Base-by-base conservation (phyloP, 495 filamentous ascomycete species). In the Lichina pygmaea region DNA sequence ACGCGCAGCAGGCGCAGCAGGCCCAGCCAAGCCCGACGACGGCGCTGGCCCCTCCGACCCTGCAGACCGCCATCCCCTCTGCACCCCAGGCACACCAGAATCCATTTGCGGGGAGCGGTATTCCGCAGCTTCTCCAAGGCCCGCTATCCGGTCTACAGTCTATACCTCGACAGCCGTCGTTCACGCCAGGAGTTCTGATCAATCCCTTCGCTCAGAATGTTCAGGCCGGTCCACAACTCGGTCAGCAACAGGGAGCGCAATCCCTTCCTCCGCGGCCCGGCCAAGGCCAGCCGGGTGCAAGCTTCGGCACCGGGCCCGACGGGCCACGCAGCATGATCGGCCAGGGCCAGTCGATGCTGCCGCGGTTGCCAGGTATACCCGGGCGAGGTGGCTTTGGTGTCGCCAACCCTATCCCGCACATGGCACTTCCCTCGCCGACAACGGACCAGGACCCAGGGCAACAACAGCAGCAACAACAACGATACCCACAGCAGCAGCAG, bases 401-500 rank as follows among this genome's bases (percentile, higher is more conserved):
- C 24, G 43, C 43, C 41, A 48, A 43, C 11, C 24, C 41, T 6
- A 36, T 34, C 24, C 13, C n/a, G 34, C 11, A 43, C 37, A 39
- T 47, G 36, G 24, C 13, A 31, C 7, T 36, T 47, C 15, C 43
- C 32, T n/a, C 36, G 36, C n/a, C 33, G 48, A 6, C 33, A 30
- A 6, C 33, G 43, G 16, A 5, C 9, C 13, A 34, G 32, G 8
- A 36, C 6, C 34, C 34, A 44, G 32, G n/a, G 43, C 13, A 41
- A 16, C 12, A 30, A 38, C 13, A 37, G 43, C 13, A 41, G 11
- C 12, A 30, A 38, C 13, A 37, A n/a, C n/a, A 41, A 33, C 44
- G 44, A 49, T 32, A 24, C 9, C 13, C 33, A 32, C 16, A 31
- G 33, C 34, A 46, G 36, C 30, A 37, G 45, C 60, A 11, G 60